Evolutionary conservation across 2,329 filamentous ascomycete genomes (phyloP).

Genomic region (Penicillium sp.): DNA sequence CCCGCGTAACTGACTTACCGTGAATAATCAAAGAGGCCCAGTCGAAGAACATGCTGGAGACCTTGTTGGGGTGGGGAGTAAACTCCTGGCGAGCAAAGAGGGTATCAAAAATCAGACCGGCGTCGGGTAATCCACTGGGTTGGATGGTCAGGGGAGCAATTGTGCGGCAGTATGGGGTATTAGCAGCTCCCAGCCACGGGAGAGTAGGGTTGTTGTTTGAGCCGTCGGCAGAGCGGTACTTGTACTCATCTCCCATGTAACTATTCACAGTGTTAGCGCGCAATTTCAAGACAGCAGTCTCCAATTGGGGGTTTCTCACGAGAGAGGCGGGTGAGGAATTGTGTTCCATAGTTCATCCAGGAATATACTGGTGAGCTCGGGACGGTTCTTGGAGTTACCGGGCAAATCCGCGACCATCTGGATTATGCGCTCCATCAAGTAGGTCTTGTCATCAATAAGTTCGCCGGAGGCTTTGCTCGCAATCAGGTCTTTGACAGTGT

Average conservation of each 20-base stretch:
- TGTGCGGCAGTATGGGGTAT: slow-evolving; percentile 65
- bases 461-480: slow-evolving; percentile 63
- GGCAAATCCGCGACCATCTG: slow-evolving; percentile 66
- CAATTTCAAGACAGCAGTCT: neutral
- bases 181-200: slow-evolving; percentile 66
- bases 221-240: slow-evolving; percentile 69
- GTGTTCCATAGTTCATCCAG: slow-evolving; percentile 69
- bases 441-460: slow-evolving; percentile 71
- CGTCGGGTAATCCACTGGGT: slow-evolving; percentile 67
- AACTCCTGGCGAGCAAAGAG: slow-evolving; percentile 46
- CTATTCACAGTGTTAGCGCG: slow-evolving; percentile 27
- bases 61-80: slow-evolving; percentile 64
- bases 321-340: slow-evolving; percentile 69
- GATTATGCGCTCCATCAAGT: slow-evolving; percentile 73
- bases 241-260: slow-evolving; percentile 55
- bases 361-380: slow-evolving; percentile 65
- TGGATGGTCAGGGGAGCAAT: slow-evolving; percentile 60
- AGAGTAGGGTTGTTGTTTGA: slow-evolving; percentile 69
- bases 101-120: slow-evolving; percentile 51
- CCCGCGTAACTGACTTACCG: slow-evolving; percentile 43
- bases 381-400: slow-evolving; percentile 59
- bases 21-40: slow-evolving; percentile 74
- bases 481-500: slow-evolving; percentile 62
- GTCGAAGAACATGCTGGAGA: slow-evolving; percentile 70
- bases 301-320: slow-evolving; percentile 46